These are phyloP conservation scores for Colletotrichum lindemuthianum DNA, from an alignment of 2,329 filamentous ascomycete genomes.

Conservation along the genomic window DNA sequence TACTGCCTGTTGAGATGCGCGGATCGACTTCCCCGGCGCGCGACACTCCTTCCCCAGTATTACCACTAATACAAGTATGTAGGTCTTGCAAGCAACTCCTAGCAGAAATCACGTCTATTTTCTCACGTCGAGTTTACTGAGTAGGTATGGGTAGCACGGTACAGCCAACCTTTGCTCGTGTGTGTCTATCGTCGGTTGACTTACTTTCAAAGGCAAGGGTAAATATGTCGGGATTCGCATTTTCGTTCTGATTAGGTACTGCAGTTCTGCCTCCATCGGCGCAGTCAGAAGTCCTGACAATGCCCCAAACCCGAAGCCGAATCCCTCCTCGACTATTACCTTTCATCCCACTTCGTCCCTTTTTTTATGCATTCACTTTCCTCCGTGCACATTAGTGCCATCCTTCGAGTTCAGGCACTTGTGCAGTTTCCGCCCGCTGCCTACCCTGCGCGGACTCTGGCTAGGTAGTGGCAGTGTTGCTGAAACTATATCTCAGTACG, in stretches of 20 bases:
- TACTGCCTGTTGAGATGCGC: conserved; percentile 3
- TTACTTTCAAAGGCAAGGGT: too few species aligned
- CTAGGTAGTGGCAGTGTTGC: conserved; percentile 13
- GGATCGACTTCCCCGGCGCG: conserved; percentile 14
- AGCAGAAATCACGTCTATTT: neutral
- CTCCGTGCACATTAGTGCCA: conserved; percentile 18
- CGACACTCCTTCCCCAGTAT: conserved; percentile 3
- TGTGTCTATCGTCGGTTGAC: too few species aligned
- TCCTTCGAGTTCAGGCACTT: conserved; percentile 30
- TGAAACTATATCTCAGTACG: neutral
- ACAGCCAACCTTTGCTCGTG: too few species aligned
- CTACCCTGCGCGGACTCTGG: neutral
- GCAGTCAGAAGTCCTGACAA: neutral
- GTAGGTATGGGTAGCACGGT: too few species aligned
- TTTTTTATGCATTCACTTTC: conserved; percentile 26
- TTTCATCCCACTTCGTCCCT: conserved; percentile 31
- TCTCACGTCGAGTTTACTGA: too few species aligned
- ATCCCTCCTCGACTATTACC: conserved; percentile 10
- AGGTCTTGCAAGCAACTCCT: conserved; percentile 11
- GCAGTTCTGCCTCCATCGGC: too few species aligned
- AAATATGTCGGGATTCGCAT: too few species aligned
- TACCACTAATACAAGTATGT: neutral
- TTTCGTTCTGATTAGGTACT: too few species aligned
- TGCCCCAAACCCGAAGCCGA: conserved; percentile 9
- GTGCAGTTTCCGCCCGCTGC: neutral